Evolutionary conservation across 2,329 filamentous ascomycete genomes (phyloP), one percentile per base, ranked within the genome.

Genomic region (Fonsecaea monophora): DNA sequence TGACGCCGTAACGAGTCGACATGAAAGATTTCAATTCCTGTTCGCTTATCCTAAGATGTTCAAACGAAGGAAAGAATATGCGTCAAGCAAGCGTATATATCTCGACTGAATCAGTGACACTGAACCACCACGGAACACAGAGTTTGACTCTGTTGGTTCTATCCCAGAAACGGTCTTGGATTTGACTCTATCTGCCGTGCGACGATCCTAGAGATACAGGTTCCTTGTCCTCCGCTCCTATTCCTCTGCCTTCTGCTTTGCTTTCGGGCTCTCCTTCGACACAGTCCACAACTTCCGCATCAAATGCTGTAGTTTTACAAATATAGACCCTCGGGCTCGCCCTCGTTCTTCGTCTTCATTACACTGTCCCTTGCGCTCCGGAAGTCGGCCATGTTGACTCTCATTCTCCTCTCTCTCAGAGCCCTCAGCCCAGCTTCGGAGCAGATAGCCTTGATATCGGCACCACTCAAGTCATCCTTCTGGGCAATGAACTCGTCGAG

Each of bases 341-440:
- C 94, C 84, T 99, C 95, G 76, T 91, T 95, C 89, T 99, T 99
- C 58, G 96, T 99, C 84, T 96, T 96, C 79, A 99, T 85, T 70
- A 99, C 96, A 72, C 92, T 89, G 82, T 99, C 95, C 74, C 94
- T 87, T 30, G 95, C 95, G 64, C 92, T 86, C 64, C 95, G 86
- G 85, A 99, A 99, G 81, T 99, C 95, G 7, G 94, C 92, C 95
- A 99, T 99, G 81, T 98, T 94, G 66, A 99, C 95, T 64, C 94
- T 89, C 95, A 99, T 99, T 77, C 95, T 89, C 71, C 95, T 87
- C 83, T 99, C 95, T 73, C 95, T 88, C 70, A 99, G 84, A 21
- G 95, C 95, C 87, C 98, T 89, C 77, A 99, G 83, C 80, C 95
- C 95, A 53, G 95, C 94, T 79, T 99, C 95, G 35, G 94, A 97